Evolutionary conservation across 106 monocot species (phyloP).

Genomic region (Dendrobium chrysotoxum): DNA sequence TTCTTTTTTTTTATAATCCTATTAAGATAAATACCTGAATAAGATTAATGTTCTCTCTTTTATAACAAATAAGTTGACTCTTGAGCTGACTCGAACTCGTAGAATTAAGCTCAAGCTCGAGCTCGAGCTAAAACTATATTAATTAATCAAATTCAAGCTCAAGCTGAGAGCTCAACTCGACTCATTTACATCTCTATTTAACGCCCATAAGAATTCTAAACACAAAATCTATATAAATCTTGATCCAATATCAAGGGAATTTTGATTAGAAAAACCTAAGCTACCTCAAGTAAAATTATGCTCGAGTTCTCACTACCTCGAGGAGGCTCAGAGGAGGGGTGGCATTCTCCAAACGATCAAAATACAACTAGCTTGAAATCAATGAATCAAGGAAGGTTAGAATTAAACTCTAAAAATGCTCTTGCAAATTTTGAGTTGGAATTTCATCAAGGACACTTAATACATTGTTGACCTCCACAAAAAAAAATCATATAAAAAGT

Average conservation of each 20-base stretch:
- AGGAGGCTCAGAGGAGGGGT: background rate
- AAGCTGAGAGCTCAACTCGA: too few relatives aligned
- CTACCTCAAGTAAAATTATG: background rate
- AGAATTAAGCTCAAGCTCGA: too few relatives aligned
- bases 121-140: too few relatives aligned
- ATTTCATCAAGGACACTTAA: background rate
- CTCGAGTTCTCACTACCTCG: background rate
- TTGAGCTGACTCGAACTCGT: too few relatives aligned
- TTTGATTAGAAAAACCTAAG: background rate
- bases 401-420: slow-evolving; percentile 1
- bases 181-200: too few relatives aligned
- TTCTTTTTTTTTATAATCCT: too few relatives aligned
- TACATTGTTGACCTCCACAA: too few relatives aligned
- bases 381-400: background rate
- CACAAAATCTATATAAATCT: background rate
- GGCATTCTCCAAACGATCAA: background rate
- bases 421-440: background rate
- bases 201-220: background rate
- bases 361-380: background rate
- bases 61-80: too few relatives aligned
- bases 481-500: too few relatives aligned
- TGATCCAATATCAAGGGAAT: background rate
- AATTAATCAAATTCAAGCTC: too few relatives aligned
- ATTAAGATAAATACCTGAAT: too few relatives aligned
- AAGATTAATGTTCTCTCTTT: too few relatives aligned